phyloP scores from a whole-genome alignment of 768 basidiomycete genomes.

The Sporobolomyces pararoseus region DNA sequence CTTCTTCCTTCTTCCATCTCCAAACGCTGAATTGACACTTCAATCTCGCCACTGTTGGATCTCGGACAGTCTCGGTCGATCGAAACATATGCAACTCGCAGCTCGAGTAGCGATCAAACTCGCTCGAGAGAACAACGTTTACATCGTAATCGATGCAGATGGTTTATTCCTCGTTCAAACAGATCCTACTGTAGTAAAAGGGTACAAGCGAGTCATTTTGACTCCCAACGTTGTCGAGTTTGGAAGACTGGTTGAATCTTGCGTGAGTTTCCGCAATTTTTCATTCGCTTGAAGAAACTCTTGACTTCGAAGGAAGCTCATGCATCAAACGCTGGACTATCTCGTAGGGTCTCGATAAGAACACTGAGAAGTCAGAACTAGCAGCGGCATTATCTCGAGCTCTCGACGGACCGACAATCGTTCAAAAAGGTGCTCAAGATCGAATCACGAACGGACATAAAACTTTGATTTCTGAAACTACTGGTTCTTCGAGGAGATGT shows the following conservation, averaged over 20 bases:
- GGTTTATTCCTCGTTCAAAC: conserved; percentile 77
- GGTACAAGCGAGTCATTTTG: conserved; percentile 79
- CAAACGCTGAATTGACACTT: neutral
- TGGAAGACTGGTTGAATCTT: conserved; percentile 69
- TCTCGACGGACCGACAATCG: conserved; percentile 80
- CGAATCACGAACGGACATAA: conserved; percentile 69
- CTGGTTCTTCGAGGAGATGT: conserved; percentile 84
- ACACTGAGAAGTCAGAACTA: conserved; percentile 50
- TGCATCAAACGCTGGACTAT: too few species aligned
- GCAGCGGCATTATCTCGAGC: conserved; percentile 68
- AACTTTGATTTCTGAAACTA: conserved; percentile 62
- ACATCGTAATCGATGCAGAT: conserved; percentile 90
- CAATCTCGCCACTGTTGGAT: neutral
- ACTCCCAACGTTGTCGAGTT: conserved; percentile 96
- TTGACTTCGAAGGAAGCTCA: too few species aligned
- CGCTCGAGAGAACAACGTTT: conserved; percentile 72
- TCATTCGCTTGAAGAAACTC: neutral
- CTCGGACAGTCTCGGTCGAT: conserved; percentile 65
- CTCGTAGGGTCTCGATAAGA: conserved; percentile 51
- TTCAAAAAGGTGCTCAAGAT: conserved; percentile 82
- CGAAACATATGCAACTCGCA: conserved; percentile 79
- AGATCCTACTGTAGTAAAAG: conserved; percentile 68
- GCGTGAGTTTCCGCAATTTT: conserved; percentile 57
- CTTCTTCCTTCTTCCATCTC: neutral
- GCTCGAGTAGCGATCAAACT: conserved; percentile 71